Conservation (phyloP, 1,139 yeast genomes). For the Candida glucosophila region DNA sequence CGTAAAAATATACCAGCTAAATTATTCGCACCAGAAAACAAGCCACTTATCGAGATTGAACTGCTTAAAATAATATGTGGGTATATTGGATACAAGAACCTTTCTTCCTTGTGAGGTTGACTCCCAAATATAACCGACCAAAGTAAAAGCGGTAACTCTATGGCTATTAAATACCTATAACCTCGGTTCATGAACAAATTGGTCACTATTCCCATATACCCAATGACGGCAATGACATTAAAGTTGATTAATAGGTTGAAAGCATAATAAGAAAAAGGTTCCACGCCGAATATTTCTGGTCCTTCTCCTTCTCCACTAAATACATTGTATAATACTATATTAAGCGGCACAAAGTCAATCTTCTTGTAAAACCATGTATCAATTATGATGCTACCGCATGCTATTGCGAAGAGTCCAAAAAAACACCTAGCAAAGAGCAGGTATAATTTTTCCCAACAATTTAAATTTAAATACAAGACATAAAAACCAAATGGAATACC, state of each 20-base stretch:
- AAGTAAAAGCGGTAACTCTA: conserved; percentile 33
- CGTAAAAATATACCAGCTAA: conserved; percentile 2
- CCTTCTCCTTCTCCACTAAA: conserved; percentile 67
- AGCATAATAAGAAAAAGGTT: conserved; percentile 70
- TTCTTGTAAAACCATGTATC: conserved; percentile 65
- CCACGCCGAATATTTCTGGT: conserved; percentile 87
- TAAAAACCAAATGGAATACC: conserved; percentile 50
- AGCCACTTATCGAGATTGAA: conserved; percentile 29
- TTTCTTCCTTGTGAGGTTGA: conserved; percentile 92
- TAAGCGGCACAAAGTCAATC: conserved; percentile 64
- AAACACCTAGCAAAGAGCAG: conserved; percentile 11
- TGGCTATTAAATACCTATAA: conserved; percentile 7
- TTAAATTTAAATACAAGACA: conserved; percentile 9
- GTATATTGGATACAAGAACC: conserved; percentile 82
- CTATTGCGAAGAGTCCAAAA: conserved; percentile 17
- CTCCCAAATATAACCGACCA: conserved; percentile 62
- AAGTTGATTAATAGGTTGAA: conserved; percentile 67
- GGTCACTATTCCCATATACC: conserved; percentile 28
- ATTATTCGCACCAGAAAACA: conserved; percentile 23
- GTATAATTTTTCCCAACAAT: conserved; percentile 5
- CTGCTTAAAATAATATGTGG: conserved; percentile 60
- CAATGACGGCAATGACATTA: conserved; percentile 46
- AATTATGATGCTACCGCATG: conserved; percentile 27
- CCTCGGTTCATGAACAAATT: conserved; percentile 10
- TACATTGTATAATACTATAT: conserved; percentile 79